Base-by-base conservation (phyloP, 495 filamentous ascomycete genomes). In the Neurospora discreta region DNA sequence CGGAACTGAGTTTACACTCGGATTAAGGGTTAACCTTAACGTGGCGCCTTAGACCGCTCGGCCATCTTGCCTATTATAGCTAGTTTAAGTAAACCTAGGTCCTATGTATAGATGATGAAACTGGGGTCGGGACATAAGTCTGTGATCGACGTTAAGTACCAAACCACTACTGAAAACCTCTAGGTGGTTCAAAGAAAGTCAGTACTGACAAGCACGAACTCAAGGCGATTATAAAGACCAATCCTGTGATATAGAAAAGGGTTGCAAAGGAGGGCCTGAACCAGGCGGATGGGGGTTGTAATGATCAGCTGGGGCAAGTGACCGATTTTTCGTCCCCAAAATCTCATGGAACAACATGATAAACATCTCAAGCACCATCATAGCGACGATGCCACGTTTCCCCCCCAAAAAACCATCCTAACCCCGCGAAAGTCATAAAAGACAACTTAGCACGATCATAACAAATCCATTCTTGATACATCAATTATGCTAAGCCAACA, bases 1-100 rank as follows among this genome's bases (percentile, higher is more conserved):
- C 72, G 72, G 72, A 74, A 74, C 23, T 30, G 52, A 60, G 52
- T 30, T 52, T 23, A 13, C 5, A 52, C 44, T 52, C 44, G 15
- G 52, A 60, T 60, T 60, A 60, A 60, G 52, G 52, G 52, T 60
- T 33, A 60, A 60, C 52, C 52, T 60, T 60, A 60, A 60, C 33
- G 33, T 36, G 33, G 33, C 33, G 33, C 33, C 33, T 36, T 36
- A 36, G 33, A 36, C 33, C 33, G 33, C 33, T 36, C 33, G 33
- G 33, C 33, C 33, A 36, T 36, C 33, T 36, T 36, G 33, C 33
- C 33, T 26, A 36, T 36, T 36, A 58, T 65, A 2, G 30, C 16
- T 33, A 1, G 20, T 16, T 8, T 2, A 0, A 0, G 3, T 1
- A 15, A 8, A 26, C 2, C 52, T 26, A 1, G 5, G 16, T 3